These are phyloP conservation scores for Ramaria sp. DNA, from an alignment of 768 basidiomycete species.

Conservation along the genomic window DNA sequence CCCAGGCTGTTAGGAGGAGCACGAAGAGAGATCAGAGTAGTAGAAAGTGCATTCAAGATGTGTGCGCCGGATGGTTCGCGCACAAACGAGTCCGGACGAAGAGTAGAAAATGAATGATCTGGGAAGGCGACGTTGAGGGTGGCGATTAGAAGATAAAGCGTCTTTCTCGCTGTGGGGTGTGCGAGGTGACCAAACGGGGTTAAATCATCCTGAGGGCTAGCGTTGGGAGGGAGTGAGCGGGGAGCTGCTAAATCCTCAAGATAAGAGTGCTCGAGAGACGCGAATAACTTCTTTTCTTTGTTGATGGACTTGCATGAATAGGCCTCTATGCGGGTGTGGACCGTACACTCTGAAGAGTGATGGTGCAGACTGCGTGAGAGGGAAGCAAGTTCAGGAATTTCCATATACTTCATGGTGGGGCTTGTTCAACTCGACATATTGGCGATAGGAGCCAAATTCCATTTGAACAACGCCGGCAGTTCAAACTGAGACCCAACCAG, in stretches of 20 bases:
- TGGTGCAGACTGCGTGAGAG: constrained; percentile 74
- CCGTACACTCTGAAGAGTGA: constrained; percentile 79
- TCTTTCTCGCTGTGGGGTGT: constrained; percentile 78
- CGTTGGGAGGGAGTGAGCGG: constrained; percentile 69
- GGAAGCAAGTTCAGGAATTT: constrained; percentile 65
- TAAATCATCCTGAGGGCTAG: constrained; percentile 54
- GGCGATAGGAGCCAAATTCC: neutral
- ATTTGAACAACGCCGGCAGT: neutral
- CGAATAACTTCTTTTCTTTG: constrained; percentile 94
- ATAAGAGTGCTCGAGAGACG: constrained; percentile 82
- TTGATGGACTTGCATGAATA: constrained; percentile 98
- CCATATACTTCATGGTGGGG: constrained; percentile 81
- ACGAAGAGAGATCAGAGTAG: constrained; percentile 60
- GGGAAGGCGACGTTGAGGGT: constrained; percentile 97
- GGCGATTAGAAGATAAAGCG: constrained; percentile 90
- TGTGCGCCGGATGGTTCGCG: constrained; percentile 60
- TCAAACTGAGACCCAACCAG: neutral
- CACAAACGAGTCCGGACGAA: constrained; percentile 82
- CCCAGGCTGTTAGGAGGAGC: constrained; percentile 41
- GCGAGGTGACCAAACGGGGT: constrained; percentile 89
- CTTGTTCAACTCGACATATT: neutral
- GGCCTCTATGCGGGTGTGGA: constrained; percentile 89
- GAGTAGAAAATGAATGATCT: constrained; percentile 93
- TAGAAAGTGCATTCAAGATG: constrained; percentile 79
- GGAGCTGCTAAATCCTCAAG: constrained; percentile 61